A percentile compares a stretch with the other conserved stretches of the same genome.
phyloP scores from a whole-genome alignment of 495 filamentous ascomycete genomes.

The Daldinia bambusicola region DNA sequence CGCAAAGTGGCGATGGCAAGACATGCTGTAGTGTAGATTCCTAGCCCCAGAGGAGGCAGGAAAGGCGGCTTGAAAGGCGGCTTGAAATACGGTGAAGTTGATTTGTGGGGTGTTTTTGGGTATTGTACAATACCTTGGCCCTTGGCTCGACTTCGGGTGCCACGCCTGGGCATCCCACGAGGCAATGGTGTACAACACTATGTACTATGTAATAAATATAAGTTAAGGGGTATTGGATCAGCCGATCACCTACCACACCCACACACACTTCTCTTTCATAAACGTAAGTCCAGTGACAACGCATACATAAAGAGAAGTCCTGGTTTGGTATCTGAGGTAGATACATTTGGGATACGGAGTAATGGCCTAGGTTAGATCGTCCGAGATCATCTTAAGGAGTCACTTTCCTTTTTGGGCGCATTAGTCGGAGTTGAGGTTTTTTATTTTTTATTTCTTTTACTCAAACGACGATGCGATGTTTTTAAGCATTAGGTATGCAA shows the following conservation, averaged over 20 bases:
- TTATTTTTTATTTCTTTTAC: too few relatives aligned
- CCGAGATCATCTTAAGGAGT: background rate
- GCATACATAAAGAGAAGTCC: slow-evolving; percentile 7
- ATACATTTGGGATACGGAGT: slow-evolving; percentile 4
- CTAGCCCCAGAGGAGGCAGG: background rate
- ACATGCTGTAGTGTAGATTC: slow-evolving; percentile 15
- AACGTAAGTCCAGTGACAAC: slow-evolving; percentile 33
- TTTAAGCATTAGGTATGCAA: background rate
- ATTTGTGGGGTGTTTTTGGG: slow-evolving; percentile 33
- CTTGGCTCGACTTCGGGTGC: slow-evolving; percentile 8
- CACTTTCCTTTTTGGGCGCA: slow-evolving; percentile 8
- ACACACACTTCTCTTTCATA: slow-evolving; percentile 11
- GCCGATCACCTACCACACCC: slow-evolving; percentile 31
- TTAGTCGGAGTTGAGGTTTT: background rate
- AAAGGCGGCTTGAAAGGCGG: slow-evolving; percentile 14
- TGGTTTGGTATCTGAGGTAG: slow-evolving; percentile 5
- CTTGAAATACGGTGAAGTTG: slow-evolving; percentile 34
- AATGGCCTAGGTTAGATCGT: slow-evolving; percentile 25
- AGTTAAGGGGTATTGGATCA: slow-evolving; percentile 35
- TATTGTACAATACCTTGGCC: too few relatives aligned
- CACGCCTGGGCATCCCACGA: slow-evolving; percentile 25
- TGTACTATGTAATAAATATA: background rate
- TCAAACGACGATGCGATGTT: too few relatives aligned
- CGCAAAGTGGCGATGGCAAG: slow-evolving; percentile 18
- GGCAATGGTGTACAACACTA: slow-evolving; percentile 8